Evolutionary conservation across 176 grass and related monocot genomes (phyloP).

Genomic region (Triticum turgidum): DNA sequence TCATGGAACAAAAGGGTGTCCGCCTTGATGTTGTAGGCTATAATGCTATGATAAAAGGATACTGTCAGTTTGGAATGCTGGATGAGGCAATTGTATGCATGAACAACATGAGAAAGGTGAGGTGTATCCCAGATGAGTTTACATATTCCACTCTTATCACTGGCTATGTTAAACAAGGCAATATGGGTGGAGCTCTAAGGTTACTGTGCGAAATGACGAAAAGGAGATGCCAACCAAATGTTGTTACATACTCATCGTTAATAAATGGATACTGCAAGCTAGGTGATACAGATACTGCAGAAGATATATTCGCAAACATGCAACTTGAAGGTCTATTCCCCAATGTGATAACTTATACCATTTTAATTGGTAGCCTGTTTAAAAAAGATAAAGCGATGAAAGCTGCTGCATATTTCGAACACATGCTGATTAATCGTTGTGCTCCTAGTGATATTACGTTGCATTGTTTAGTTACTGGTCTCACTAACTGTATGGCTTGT

Average conservation of each 20-base stretch:
- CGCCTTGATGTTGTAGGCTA: slow-evolving; percentile 50
- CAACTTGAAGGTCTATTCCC: slow-evolving; percentile 45
- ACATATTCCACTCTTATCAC: slow-evolving; percentile 74
- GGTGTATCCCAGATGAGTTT: slow-evolving; percentile 63
- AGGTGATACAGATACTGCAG: slow-evolving; percentile 52
- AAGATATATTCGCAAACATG: slow-evolving; percentile 57
- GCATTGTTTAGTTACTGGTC: slow-evolving; percentile 68
- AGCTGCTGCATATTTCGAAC: slow-evolving; percentile 61
- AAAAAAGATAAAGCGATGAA: slow-evolving; percentile 44
- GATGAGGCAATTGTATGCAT: slow-evolving; percentile 59
- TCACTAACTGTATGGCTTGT: slow-evolving; percentile 39
- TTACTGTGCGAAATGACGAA: slow-evolving; percentile 76
- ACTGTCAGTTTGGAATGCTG: slow-evolving; percentile 77
- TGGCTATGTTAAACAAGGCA: slow-evolving; percentile 57
- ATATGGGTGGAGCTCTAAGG: slow-evolving; percentile 47
- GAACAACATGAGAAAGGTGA: slow-evolving; percentile 53
- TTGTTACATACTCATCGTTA: slow-evolving; percentile 68
- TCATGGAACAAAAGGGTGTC: slow-evolving; percentile 57
- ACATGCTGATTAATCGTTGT: slow-evolving; percentile 63
- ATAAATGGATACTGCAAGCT: slow-evolving; percentile 63
- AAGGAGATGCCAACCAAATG: slow-evolving; percentile 57
- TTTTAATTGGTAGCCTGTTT: slow-evolving; percentile 66
- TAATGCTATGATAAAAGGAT: slow-evolving; percentile 90
- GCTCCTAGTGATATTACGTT: slow-evolving; percentile 71
- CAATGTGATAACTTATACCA: slow-evolving; percentile 75